Conservation (phyloP, 352 stramenopile species). For the Globisporangium ultimum region DNA sequence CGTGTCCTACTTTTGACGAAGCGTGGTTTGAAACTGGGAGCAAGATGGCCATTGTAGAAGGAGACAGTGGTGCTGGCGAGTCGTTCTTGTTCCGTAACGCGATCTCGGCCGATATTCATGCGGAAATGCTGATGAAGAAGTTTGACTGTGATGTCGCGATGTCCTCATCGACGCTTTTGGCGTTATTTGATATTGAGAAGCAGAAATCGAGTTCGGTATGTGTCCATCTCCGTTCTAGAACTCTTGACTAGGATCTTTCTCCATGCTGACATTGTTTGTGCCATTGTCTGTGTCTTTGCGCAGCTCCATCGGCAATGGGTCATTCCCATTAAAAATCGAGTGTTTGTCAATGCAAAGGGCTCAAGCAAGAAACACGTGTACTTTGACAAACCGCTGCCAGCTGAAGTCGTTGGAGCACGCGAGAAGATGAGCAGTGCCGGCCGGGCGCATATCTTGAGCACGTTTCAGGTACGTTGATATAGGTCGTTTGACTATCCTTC, state of each 20-base stretch:
- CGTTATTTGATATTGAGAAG: constrained; percentile 64
- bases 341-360: constrained; percentile 23
- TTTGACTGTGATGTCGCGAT: constrained; percentile 73
- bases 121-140: constrained; percentile 57
- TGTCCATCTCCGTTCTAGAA: neutral
- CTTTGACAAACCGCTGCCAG: constrained; percentile 44
- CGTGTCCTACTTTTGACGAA: constrained; percentile 14
- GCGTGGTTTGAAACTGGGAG: constrained; percentile 8
- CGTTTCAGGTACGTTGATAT: constrained; percentile 23
- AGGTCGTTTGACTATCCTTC: too few species aligned
- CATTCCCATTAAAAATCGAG: constrained; percentile 55
- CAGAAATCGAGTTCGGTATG: constrained; percentile 15
- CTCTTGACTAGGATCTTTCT: neutral
- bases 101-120: constrained; percentile 58
- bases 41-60: constrained; percentile 4
- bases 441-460: constrained; percentile 19
- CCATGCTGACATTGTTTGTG: neutral
- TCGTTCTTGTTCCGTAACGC: constrained; percentile 10
- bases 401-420: constrained; percentile 21
- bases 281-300: neutral
- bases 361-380: constrained; percentile 46
- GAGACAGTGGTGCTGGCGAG: neutral
- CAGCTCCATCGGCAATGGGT: constrained; percentile 38
- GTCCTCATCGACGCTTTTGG: constrained; percentile 57
- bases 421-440: constrained; percentile 30